Percentiles rank a stretch among this genome's conserved stretches.
Conservation (phyloP, 768 basidiomycete species). For the Lanmaoa rubissima region DNA sequence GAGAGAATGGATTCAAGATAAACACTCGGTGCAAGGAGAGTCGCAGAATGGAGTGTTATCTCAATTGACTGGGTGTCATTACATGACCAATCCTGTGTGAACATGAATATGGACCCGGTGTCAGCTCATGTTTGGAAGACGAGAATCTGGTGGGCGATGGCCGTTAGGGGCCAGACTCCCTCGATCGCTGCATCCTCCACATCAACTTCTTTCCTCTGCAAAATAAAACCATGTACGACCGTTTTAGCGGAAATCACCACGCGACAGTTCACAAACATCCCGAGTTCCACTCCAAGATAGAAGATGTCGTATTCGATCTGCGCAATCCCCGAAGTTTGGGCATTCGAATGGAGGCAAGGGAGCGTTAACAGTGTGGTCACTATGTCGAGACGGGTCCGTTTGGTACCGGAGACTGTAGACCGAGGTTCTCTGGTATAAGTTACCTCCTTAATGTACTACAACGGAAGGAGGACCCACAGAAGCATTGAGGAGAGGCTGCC, state of each 20-base stretch:
- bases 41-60: background rate
- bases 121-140: slow-evolving; percentile 23
- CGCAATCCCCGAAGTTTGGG: background rate
- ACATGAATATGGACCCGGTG: background rate
- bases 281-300: slow-evolving; percentile 27
- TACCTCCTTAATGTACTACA: background rate
- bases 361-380: slow-evolving; percentile 24
- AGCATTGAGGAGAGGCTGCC: slow-evolving; percentile 2
- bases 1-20: background rate
- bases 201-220: slow-evolving; percentile 31
- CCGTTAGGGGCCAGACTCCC: slow-evolving; percentile 32
- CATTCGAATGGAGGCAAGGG: slow-evolving; percentile 24
- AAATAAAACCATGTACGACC: slow-evolving; percentile 30
- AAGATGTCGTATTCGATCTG: slow-evolving; percentile 31
- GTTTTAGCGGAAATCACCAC: slow-evolving; percentile 14
- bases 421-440: background rate
- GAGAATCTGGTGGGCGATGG: slow-evolving; percentile 32
- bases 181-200: slow-evolving; percentile 27
- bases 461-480: slow-evolving; percentile 16
- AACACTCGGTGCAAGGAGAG: background rate
- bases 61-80: background rate
- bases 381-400: slow-evolving; percentile 29
- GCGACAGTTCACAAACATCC: slow-evolving; percentile 31
- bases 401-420: slow-evolving; percentile 17
- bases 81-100: background rate